Percentiles rank a stretch among this genome's conserved stretches.
These are phyloP conservation scores for Mayamaea pseudoterrestris DNA, from an alignment of 108 stramenopile species.

Conservation along the genomic window DNA sequence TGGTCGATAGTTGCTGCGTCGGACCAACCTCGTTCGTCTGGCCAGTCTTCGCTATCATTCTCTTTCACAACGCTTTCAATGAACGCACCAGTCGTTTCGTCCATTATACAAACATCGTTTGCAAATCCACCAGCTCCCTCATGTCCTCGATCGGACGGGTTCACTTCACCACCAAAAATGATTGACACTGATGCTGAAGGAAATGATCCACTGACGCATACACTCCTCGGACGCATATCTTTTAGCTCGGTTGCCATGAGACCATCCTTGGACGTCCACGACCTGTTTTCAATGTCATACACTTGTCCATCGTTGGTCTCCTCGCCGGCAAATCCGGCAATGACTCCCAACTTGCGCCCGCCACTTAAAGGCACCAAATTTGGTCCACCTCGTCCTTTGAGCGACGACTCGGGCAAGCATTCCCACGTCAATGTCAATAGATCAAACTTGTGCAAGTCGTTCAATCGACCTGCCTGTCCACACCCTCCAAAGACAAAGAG, in stretches of 20 bases:
- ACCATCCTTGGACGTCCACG: not conserved
- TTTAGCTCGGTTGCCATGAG: not conserved
- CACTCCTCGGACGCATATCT: conserved; percentile 40
- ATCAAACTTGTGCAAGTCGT: conserved; percentile 50
- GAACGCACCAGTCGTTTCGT: conserved; percentile 14
- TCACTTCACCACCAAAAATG: conserved; percentile 65
- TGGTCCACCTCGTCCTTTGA: conserved; percentile 44
- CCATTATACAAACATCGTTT: conserved; percentile 35
- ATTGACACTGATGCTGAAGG: conserved; percentile 17
- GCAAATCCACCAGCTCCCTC: conserved; percentile 62
- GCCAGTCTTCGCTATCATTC: conserved; percentile 10
- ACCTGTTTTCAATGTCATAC: conserved; percentile 16
- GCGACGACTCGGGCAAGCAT: conserved; percentile 1
- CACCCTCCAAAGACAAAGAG: conserved; percentile 67
- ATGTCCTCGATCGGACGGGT: conserved; percentile 51
- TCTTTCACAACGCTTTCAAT: conserved; percentile 5
- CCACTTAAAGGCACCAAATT: conserved; percentile 27
- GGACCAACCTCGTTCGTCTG: conserved; percentile 48
- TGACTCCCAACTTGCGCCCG: conserved; percentile 20
- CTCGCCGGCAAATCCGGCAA: conserved; percentile 51
- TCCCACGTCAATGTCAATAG: conserved; percentile 24
- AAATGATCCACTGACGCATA: conserved; percentile 35
- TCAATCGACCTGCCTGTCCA: conserved; percentile 27
- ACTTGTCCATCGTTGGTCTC: conserved; percentile 58
- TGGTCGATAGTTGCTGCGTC: no score